These are phyloP conservation scores for Cytospora paraplurivora DNA, from an alignment of 2,329 filamentous ascomycete genomes.

Conservation along the genomic window DNA sequence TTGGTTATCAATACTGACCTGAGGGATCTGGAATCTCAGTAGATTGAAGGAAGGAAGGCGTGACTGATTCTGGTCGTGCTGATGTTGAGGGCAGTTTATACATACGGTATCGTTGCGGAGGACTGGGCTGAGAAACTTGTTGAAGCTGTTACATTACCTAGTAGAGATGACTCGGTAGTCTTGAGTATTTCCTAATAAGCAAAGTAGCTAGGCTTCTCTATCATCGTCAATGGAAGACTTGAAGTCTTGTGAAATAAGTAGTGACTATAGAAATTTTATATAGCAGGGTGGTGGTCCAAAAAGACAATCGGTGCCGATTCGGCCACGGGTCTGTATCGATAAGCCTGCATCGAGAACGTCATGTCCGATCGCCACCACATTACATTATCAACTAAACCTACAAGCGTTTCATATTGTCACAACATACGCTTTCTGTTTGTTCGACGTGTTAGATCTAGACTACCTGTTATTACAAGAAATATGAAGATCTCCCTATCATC, in stretches of 20 bases:
- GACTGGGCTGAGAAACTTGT: neutral
- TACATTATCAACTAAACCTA: neutral
- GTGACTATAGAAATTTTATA: neutral
- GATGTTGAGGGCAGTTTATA: neutral
- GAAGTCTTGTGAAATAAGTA: neutral
- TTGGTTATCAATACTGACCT: slow-evolving; percentile 55
- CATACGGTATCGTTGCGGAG: neutral
- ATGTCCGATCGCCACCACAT: slow-evolving; percentile 18
- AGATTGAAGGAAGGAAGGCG: neutral
- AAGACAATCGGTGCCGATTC: slow-evolving; percentile 12
- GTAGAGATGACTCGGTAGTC: slow-evolving; percentile 7
- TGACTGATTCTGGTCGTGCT: neutral
- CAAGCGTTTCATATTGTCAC: neutral
- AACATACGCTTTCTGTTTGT: neutral
- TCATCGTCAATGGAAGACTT: neutral
- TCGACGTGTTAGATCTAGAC: neutral
- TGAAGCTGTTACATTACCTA: neutral
- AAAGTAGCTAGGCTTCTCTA: neutral
- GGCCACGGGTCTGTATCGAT: slow-evolving; percentile 26
- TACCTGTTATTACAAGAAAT: neutral
- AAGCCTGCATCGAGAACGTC: slow-evolving; percentile 24
- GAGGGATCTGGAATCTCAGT: slow-evolving; percentile 26
- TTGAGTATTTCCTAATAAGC: slow-evolving; percentile 8
- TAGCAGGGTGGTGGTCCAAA: too few species aligned
- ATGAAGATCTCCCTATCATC: slow-evolving; percentile 25